A percentile compares a stretch with the other conserved stretches of the same genome.
Evolutionary conservation across 306 rosid genomes (phyloP).

Genomic region (Betula pendula): DNA sequence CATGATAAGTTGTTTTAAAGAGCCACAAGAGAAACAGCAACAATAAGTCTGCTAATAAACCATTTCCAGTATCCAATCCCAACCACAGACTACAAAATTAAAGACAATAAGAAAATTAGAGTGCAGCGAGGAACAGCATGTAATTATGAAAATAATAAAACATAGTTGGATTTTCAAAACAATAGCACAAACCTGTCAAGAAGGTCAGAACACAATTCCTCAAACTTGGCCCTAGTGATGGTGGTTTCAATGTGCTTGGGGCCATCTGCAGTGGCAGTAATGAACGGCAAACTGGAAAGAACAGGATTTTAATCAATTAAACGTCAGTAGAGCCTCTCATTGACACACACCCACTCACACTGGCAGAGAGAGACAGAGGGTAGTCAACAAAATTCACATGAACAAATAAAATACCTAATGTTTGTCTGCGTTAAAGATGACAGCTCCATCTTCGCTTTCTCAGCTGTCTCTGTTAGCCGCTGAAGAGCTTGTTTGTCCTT

Average conservation of each 20-base stretch:
- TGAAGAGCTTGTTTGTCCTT: slow-evolving; percentile 99
- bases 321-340: neutral
- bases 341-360: neutral
- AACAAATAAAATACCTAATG: slow-evolving; percentile 55
- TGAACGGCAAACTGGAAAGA: slow-evolving; percentile 79
- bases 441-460: slow-evolving; percentile 97
- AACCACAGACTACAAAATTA: neutral
- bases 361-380: neutral
- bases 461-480: slow-evolving; percentile 94
- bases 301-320: neutral
- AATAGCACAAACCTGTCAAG: slow-evolving; percentile 71
- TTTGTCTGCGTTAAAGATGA: slow-evolving; percentile 89
- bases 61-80: neutral
- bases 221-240: slow-evolving; percentile 84
- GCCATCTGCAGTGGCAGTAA: slow-evolving; percentile 93
- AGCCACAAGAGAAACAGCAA: neutral
- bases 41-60: neutral
- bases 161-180: neutral
- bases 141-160: neutral
- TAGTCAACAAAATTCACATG: neutral
- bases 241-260: slow-evolving; percentile 98
- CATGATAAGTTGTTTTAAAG: neutral
- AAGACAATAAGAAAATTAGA: neutral
- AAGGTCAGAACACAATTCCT: slow-evolving; percentile 87
- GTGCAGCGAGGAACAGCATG: neutral